phyloP scores from a whole-genome alignment of 1,284 basidiomycete genomes.

The Pisolithus thermaeus region DNA sequence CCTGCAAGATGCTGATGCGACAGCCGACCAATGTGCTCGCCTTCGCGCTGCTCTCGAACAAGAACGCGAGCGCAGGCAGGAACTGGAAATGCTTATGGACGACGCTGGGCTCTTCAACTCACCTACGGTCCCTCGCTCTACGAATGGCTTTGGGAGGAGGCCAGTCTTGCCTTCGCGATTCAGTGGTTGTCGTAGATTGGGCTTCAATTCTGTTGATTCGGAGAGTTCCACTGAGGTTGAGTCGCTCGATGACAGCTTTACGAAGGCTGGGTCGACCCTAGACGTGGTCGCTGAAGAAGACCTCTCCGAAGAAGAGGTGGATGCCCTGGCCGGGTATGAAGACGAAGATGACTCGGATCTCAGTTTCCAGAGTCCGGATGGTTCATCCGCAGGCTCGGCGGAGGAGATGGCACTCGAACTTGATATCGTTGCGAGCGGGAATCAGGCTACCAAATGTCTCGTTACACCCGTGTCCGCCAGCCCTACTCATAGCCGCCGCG shows the following conservation, averaged over 20 bases:
- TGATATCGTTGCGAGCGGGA: neutral
- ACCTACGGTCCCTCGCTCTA: conserved; percentile 17
- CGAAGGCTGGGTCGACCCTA: conserved; percentile 39
- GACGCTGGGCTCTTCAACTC: conserved; percentile 29
- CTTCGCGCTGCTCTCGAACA: conserved; percentile 31
- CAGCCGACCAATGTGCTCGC: conserved; percentile 30
- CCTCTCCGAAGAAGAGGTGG: conserved; percentile 44
- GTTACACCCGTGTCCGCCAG: conserved; percentile 9
- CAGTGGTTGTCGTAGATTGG: conserved; percentile 36
- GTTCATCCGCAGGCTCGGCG: conserved; percentile 53
- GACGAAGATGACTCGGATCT: conserved; percentile 62
- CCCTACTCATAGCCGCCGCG: conserved; percentile 27
- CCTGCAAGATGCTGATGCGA: conserved; percentile 24
- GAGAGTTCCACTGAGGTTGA: conserved; percentile 64
- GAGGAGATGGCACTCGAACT: conserved; percentile 34
- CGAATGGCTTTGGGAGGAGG: conserved; percentile 12
- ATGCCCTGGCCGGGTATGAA: conserved; percentile 59
- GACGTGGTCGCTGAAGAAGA: conserved; percentile 54
- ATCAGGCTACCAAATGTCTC: conserved; percentile 4
- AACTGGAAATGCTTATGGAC: conserved; percentile 42
- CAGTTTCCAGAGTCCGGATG: conserved; percentile 40
- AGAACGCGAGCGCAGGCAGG: conserved; percentile 34
- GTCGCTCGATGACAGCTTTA: conserved; percentile 38
- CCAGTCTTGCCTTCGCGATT: conserved; percentile 12
- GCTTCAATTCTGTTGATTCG: conserved; percentile 61